Percentiles rank a stretch among this genome's conserved stretches.
phyloP scores from a whole-genome alignment of 257 asterid species.

The Solanum piurae region DNA sequence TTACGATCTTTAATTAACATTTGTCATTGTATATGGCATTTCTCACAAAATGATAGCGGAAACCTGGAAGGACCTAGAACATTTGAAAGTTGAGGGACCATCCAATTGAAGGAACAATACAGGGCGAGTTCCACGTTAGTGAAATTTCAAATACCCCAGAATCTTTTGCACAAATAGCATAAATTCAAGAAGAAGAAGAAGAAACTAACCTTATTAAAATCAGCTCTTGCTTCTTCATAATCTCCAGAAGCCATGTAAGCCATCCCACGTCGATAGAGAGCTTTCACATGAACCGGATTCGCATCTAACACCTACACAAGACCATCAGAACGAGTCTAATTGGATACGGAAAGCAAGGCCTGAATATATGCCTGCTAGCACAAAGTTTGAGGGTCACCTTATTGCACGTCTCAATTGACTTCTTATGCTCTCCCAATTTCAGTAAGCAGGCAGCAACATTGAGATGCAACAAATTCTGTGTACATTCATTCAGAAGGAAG shows the following conservation, averaged over 20 bases:
- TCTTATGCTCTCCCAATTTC: constrained; percentile 75
- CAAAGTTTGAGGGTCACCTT: constrained; percentile 40
- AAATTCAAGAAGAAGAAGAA: not conserved
- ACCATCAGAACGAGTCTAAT: not conserved
- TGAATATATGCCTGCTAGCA: not conserved
- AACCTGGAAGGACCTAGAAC: not conserved
- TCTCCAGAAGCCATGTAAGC: constrained; percentile 80
- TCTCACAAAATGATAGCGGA: not conserved
- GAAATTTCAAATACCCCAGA: not conserved
- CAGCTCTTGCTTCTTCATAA: constrained; percentile 84
- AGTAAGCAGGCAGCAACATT: constrained; percentile 96
- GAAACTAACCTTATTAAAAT: constrained; percentile 69
- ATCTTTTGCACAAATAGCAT: not conserved
- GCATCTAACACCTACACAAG: constrained; percentile 69
- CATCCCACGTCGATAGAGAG: constrained; percentile 96
- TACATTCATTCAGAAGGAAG: constrained; percentile 11
- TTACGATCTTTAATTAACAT: not conserved
- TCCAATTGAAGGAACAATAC: not conserved
- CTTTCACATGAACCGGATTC: constrained; percentile 86
- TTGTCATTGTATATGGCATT: not conserved
- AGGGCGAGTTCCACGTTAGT: not conserved
- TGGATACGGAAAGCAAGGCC: not conserved
- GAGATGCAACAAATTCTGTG: constrained; percentile 82
- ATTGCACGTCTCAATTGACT: constrained; percentile 85
- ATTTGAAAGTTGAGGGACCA: not conserved